phyloP scores from a whole-genome alignment of 768 basidiomycete genomes.

The Sporobolomyces pararoseus region DNA sequence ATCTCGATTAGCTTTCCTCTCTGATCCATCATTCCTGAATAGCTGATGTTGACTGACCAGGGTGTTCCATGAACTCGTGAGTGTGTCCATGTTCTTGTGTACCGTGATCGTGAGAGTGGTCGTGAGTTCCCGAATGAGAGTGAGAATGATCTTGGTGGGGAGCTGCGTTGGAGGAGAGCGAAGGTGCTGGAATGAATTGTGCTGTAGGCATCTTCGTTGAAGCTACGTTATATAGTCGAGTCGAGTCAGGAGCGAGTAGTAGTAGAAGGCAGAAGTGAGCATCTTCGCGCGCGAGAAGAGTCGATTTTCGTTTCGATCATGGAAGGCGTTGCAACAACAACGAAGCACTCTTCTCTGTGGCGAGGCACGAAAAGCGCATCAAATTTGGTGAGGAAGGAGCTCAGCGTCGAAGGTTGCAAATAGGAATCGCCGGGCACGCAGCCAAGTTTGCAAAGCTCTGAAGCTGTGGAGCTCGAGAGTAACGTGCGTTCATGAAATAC shows the following conservation, averaged over 20 bases:
- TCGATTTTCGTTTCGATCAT: too few relatives aligned
- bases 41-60: constrained; percentile 59
- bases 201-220: constrained; percentile 19
- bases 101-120: constrained; percentile 58
- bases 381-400: too few relatives aligned
- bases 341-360: too few relatives aligned
- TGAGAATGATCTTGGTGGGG: constrained; percentile 23
- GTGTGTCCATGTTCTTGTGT: constrained; percentile 81
- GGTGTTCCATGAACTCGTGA: constrained; percentile 84
- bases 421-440: too few relatives aligned
- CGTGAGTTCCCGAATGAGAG: constrained; percentile 42
- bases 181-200: constrained; percentile 36
- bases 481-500: too few relatives aligned
- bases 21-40: too few relatives aligned
- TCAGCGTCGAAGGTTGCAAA: too few relatives aligned
- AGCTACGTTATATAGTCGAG: neutral
- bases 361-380: too few relatives aligned
- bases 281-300: neutral
- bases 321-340: too few relatives aligned
- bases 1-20: too few relatives aligned
- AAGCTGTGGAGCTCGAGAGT: too few relatives aligned
- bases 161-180: constrained; percentile 3
- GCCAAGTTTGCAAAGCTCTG: too few relatives aligned
- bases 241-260: neutral
- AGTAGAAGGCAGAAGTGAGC: neutral